These are phyloP conservation scores for Sistotremastrum niveocremeum DNA, from an alignment of 768 basidiomycete genomes.

Conservation along the genomic window DNA sequence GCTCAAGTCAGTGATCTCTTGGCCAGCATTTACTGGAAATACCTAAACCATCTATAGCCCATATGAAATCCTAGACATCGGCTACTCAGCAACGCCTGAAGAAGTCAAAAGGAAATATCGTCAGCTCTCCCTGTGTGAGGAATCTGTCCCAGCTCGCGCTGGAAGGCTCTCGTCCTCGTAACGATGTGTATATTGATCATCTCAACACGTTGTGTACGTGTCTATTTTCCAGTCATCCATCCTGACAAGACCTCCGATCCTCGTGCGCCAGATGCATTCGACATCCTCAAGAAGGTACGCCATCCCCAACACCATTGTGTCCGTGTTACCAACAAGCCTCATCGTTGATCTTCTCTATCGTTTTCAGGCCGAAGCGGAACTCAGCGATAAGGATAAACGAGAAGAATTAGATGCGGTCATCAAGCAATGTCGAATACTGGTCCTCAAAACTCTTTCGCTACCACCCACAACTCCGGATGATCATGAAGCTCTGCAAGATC, in stretches of 20 bases:
- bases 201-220: slow-evolving; percentile 3
- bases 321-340: background rate
- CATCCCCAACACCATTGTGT: background rate
- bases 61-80: slow-evolving; percentile 85
- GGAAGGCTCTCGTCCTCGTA: slow-evolving; percentile 1
- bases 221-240: slow-evolving; percentile 68
- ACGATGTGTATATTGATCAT: slow-evolving; percentile 7
- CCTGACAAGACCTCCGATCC: slow-evolving; percentile 92
- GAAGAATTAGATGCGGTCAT: slow-evolving; percentile 73
- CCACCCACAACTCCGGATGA: slow-evolving; percentile 45
- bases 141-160: slow-evolving; percentile 2
- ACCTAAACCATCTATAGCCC: slow-evolving; percentile 37
- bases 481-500: slow-evolving; percentile 38
- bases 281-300: slow-evolving; percentile 79
- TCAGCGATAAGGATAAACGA: slow-evolving; percentile 66
- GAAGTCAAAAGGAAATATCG: slow-evolving; percentile 86
- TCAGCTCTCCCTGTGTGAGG: slow-evolving; percentile 73
- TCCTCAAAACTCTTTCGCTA: slow-evolving; percentile 52
- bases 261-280: slow-evolving; percentile 85
- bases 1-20: slow-evolving; percentile 55
- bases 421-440: slow-evolving; percentile 51
- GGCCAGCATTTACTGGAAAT: background rate
- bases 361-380: slow-evolving; percentile 70
- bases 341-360: background rate
- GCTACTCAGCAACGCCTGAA: slow-evolving; percentile 51